Base-by-base conservation (phyloP, 31 red algal genomes). In the Porphyra umbilicalis region DNA sequence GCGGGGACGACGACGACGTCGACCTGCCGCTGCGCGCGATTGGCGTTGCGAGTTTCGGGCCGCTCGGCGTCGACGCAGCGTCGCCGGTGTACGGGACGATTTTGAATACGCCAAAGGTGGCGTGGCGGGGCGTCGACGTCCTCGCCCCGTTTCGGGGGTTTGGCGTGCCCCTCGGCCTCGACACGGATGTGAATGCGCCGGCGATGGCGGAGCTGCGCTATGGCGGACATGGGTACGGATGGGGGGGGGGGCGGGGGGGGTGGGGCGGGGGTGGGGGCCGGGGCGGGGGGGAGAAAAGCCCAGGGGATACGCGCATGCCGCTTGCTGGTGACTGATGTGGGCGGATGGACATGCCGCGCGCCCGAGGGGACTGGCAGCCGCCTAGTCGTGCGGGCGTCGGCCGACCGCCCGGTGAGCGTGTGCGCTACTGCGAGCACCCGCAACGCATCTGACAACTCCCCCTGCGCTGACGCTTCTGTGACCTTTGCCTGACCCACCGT, bases 131-230 rank as follows among this genome's bases (percentile, higher is more conserved):
- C 33, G 80, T 85, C 25, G 30, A 88, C 44, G 42, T 99, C 0
- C 25, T 99, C 33, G 84, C 77, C 34, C 46, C 78, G 20, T 96
- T 99, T 75, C 33, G 40, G 5, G 75, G 83, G 33, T 90, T 99
- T 74, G 46, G 79, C 38, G 88, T 94, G 20, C 89, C 88, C 0
- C 80, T 99, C 18, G 90, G 80, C 14, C 88, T 99, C 34, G 97
- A 99, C 75, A 99, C 97, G 31, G 97, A 99, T 42, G 97, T 99
- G 36, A 99, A 99, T 79, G 97, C 94, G 39, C 94, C 97, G 10
- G 97, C 97, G 39, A 7, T 96, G n/a, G 97, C 94, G 10, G 97
- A 99, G 77, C 35, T 90, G 46, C 79, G 77, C 25, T 91, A 95
- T 39, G 96, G 92, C 6, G 76, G 75, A 35, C 89, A 90, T 68